phyloP scores from a whole-genome alignment of 305 asterid genomes.

The Nicotiana rustica region DNA sequence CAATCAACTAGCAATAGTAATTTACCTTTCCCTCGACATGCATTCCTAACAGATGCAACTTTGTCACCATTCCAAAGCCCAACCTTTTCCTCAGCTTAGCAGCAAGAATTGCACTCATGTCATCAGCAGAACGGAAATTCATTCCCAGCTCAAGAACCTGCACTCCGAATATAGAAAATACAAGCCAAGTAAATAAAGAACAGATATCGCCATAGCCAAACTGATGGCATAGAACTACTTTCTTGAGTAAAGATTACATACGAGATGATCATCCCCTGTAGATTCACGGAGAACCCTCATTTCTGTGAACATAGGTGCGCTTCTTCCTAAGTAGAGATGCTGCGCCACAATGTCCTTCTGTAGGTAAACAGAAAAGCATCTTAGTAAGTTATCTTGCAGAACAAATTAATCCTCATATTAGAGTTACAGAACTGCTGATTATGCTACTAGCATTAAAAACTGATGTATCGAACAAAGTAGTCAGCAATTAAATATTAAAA shows the following conservation, averaged over 20 bases:
- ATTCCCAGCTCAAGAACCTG: constrained; percentile 93
- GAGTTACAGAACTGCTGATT: neutral
- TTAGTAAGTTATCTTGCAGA: neutral
- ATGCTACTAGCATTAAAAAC: neutral
- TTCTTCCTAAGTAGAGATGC: constrained; percentile 88
- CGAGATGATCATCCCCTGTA: constrained; percentile 87
- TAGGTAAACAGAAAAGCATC: constrained; percentile 25
- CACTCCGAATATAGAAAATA: constrained; percentile 21
- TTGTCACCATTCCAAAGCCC: constrained; percentile 92
- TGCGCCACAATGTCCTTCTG: constrained; percentile 79
- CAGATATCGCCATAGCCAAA: neutral
- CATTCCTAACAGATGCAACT: constrained; percentile 90
- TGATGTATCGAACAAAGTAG: neutral
- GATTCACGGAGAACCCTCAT: constrained; percentile 84
- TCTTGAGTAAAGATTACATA: constrained; percentile 45
- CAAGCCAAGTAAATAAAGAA: neutral
- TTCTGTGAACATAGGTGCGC: constrained; percentile 88
- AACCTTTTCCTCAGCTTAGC: constrained; percentile 79
- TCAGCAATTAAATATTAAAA: neutral
- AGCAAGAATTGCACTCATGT: constrained; percentile 90
- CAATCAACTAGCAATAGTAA: constrained; percentile 14
- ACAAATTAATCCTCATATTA: neutral
- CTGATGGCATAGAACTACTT: constrained; percentile 24
- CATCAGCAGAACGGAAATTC: constrained; percentile 80
- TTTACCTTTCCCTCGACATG: constrained; percentile 97